Base-by-base conservation (phyloP, 2,329 filamentous ascomycete genomes). In the Ascochyta clinopodiicola region DNA sequence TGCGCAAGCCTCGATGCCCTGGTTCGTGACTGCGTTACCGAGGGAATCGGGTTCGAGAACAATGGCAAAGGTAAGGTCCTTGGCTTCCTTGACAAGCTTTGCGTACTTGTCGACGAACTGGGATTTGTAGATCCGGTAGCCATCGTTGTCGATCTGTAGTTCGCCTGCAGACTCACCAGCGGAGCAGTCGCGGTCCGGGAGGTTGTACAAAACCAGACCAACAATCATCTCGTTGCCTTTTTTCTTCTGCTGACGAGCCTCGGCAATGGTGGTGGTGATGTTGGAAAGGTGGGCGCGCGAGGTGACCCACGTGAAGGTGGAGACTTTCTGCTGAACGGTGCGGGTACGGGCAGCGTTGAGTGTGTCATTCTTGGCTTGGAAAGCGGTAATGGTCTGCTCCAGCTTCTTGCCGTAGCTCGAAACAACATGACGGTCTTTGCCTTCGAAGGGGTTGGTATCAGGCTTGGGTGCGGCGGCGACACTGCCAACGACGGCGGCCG, bases 121-220 rank as follows among this genome's bases (percentile, higher is more conserved):
- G 3, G 51, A 65, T 51, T 71, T 71, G 63, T 71, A 71, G 31
- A 65, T 57, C 19, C 61, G 37, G 42, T 66, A 44, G 8, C 66
- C 66, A 39, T 67, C 51, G 4, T 66, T 67, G 31, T 88, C 92
- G 63, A 91, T 90, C 68, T 89, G 84, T 44, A 98, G 86, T 77
- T 98, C 94, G 46, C 89, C 84, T 43, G 81, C 77, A 51, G 92
- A 90, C 91, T 92, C 96, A 64, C 80, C 79, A 48, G 90, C 91
- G 70, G 90, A 90, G 74, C 81, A 83, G 77, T 98, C 90, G 80
- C 90, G 97, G 78, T 98, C 94, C 82, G 98, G 94, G 3, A 98
- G 86, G 32, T 85, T 83, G 81, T 97, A 98, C 83, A 98, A 96
- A 56, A 94, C 92, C 47, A 71, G 66, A 8, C 68, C 68, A 3